These are phyloP conservation scores for Blastomyces percursus DNA, from an alignment of 2,329 filamentous ascomycete genomes.

Conservation along the genomic window DNA sequence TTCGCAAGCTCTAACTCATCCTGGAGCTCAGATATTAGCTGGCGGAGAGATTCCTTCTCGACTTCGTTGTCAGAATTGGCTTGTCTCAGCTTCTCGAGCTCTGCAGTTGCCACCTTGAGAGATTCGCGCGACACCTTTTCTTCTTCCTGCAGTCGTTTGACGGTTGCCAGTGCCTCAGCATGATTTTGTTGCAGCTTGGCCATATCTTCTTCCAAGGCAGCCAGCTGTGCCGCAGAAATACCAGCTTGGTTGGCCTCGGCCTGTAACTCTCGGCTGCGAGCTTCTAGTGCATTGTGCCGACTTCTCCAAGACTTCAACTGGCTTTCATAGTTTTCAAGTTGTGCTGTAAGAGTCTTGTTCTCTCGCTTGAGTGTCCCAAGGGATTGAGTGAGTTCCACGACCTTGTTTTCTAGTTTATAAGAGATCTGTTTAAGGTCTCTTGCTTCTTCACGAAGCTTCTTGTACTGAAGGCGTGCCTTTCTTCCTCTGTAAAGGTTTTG, in stretches of 20 bases:
- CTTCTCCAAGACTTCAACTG: slow-evolving; percentile 96
- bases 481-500: slow-evolving; percentile 91
- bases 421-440: slow-evolving; percentile 98
- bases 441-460: slow-evolving; percentile 83
- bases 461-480: slow-evolving; percentile 70
- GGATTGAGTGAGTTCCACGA: slow-evolving; percentile 91
- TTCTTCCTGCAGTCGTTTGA: slow-evolving; percentile 91
- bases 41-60: slow-evolving; percentile 73
- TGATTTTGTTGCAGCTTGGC: slow-evolving; percentile 78
- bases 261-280: slow-evolving; percentile 84
- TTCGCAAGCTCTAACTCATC: slow-evolving; percentile 86
- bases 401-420: slow-evolving; percentile 99
- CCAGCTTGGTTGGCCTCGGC: slow-evolving; percentile 95
- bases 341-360: slow-evolving; percentile 78
- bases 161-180: slow-evolving; percentile 78
- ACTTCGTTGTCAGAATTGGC: slow-evolving; percentile 65
- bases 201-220: slow-evolving; percentile 93
- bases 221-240: slow-evolving; percentile 80
- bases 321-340: slow-evolving; percentile 90
- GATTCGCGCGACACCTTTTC: slow-evolving; percentile 77
- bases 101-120: slow-evolving; percentile 63
- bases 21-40: slow-evolving; percentile 80
- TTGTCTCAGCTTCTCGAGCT: slow-evolving; percentile 69
- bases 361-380: slow-evolving; percentile 85
- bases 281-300: slow-evolving; percentile 80